Evolutionary conservation across 2,329 filamentous ascomycete genomes (phyloP).

Genomic region (Intubia oerlemansii): DNA sequence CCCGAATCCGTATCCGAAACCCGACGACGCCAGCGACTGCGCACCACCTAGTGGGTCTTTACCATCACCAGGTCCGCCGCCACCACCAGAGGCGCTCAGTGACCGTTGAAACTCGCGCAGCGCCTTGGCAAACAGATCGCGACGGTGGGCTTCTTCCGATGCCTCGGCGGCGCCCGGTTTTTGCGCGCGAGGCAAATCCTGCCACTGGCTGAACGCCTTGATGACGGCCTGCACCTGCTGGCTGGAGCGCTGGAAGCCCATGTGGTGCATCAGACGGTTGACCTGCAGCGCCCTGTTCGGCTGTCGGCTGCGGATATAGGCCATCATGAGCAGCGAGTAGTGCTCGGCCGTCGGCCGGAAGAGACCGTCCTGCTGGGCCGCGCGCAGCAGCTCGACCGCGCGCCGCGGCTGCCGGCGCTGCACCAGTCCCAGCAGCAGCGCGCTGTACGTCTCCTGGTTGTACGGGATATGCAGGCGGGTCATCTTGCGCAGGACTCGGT

Average conservation of each 20-base stretch:
- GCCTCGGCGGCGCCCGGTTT: constrained; percentile 4
- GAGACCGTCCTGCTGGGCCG: constrained; percentile 19
- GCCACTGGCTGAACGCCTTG: constrained; percentile 18
- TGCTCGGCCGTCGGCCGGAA: constrained; percentile 26
- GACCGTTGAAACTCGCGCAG: constrained; percentile 23
- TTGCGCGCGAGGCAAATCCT: constrained; percentile 11
- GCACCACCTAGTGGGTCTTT: too few relatives aligned
- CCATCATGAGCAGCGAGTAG: constrained; percentile 30
- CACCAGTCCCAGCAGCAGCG: constrained; percentile 26
- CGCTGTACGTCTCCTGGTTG: constrained; percentile 26
- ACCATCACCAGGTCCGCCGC: too few relatives aligned
- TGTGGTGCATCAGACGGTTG: constrained; percentile 20
- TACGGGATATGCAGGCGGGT: constrained; percentile 22
- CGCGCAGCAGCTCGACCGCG: constrained; percentile 25
- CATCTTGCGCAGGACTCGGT: constrained; percentile 28
- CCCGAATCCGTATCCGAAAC: too few relatives aligned
- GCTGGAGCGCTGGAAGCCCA: constrained; percentile 20
- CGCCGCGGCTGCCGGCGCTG: constrained; percentile 26
- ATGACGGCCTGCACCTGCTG: constrained; percentile 21
- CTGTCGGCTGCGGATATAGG: constrained; percentile 24
- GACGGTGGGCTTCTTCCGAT: constrained; percentile 5
- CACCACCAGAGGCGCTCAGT: too few relatives aligned
- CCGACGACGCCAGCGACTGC: too few relatives aligned
- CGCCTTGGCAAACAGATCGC: constrained; percentile 12
- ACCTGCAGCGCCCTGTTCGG: constrained; percentile 20